phyloP scores from a whole-genome alignment of 2,329 filamentous ascomycete species.

The Aureobasidium mangrovei region DNA sequence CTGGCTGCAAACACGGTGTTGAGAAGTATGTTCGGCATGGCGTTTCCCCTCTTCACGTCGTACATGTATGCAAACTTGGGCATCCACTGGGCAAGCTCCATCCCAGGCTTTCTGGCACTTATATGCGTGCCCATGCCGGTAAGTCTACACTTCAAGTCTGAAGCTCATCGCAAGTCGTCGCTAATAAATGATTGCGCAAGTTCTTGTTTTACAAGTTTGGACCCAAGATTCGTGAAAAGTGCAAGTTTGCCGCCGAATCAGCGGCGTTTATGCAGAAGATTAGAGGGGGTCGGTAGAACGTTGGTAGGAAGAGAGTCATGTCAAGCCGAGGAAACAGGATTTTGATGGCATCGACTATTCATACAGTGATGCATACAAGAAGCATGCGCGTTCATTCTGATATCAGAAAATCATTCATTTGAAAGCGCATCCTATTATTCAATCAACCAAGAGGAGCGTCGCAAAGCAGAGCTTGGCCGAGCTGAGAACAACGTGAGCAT shows the following conservation, averaged over 20 bases:
- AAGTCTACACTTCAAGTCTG: background rate
- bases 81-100: conserved; percentile 65
- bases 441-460: background rate
- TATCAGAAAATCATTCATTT: no score
- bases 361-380: no score
- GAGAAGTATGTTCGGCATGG: conserved; percentile 66
- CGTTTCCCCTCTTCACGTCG: conserved; percentile 68
- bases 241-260: conserved; percentile 57
- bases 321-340: no score
- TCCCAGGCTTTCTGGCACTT: conserved; percentile 66
- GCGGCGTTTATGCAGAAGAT: conserved; percentile 10
- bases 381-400: no score
- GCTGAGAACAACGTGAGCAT: conserved; percentile 13
- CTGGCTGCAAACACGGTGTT: conserved; percentile 72
- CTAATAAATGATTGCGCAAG: background rate
- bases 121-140: conserved; percentile 60
- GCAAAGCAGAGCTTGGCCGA: conserved; percentile 34
- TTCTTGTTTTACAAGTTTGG: conserved; percentile 74
- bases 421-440: no score
- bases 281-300: background rate
- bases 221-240: conserved; percentile 51
- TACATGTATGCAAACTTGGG: conserved; percentile 45
- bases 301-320: no score
- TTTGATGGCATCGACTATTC: no score
- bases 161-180: background rate